Percentiles rank a stretch among this genome's conserved stretches.
Evolutionary conservation across 164 flowering plant genomes (phyloP).

Genomic region (Saururus chinensis): DNA sequence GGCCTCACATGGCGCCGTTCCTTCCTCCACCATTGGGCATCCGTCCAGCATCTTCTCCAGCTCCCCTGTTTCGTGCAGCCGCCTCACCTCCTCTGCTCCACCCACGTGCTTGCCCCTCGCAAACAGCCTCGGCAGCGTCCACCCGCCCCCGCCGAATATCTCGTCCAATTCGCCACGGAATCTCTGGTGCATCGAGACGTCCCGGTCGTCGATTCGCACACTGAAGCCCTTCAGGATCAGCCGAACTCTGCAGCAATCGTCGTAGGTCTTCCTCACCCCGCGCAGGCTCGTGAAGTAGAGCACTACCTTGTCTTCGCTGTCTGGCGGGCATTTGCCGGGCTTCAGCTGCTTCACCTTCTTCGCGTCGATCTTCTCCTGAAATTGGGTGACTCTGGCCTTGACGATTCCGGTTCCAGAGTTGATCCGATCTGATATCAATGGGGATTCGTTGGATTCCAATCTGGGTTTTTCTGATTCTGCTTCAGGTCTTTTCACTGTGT

Average conservation of each 20-base stretch:
- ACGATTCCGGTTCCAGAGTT: background rate
- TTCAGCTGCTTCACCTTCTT: background rate
- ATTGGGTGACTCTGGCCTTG: conserved; percentile 7
- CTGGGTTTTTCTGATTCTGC: background rate
- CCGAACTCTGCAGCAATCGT: conserved; percentile 67
- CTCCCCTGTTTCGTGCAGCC: conserved; percentile 68
- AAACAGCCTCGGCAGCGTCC: conserved; percentile 61
- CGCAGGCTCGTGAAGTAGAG: conserved; percentile 79
- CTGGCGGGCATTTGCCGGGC: conserved; percentile 8
- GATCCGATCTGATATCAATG: background rate
- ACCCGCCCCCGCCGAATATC: conserved; percentile 25
- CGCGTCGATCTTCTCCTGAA: conserved; percentile 10
- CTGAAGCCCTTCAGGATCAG: conserved; percentile 54
- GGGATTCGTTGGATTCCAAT: background rate
- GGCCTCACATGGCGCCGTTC: conserved; percentile 41
- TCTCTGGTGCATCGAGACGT: conserved; percentile 80
- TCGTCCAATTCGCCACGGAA: conserved; percentile 68
- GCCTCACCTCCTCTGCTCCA: conserved; percentile 60
- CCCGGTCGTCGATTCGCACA: conserved; percentile 67
- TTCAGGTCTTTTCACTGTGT: background rate
- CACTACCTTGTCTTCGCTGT: conserved; percentile 41
- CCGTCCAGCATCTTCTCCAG: conserved; percentile 47
- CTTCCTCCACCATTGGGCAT: conserved; percentile 39
- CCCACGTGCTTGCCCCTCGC: conserved; percentile 57
- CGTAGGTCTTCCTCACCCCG: conserved; percentile 88